Base-by-base conservation (phyloP, 192 early-diverging fungal genomes). In the Entomortierella lignicola region DNA sequence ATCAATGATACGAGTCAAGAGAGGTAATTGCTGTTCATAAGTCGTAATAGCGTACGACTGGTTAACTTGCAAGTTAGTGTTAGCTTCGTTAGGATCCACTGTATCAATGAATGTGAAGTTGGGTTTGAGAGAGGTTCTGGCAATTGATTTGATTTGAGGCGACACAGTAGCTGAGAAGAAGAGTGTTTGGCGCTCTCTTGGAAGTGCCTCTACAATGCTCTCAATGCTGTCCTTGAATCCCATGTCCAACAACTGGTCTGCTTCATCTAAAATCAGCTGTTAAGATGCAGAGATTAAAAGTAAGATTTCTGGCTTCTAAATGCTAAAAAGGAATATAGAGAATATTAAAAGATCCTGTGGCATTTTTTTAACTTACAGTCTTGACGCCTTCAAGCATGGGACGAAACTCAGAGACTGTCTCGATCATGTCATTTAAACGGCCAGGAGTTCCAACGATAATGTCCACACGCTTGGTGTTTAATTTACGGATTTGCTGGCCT, bases 361-460 rank as follows among this genome's bases (percentile, higher is more conserved):
- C 20, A 20, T 8, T 37, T 41, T 21, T 23, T 0, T 12, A 23
- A 82, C 81, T 69, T 80, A 85, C 81, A n/a, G 88, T 86, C 64
- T 88, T 85, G 53, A 87, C 67, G 34, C 75, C 71, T 25, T 87
- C 74, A 10, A 83, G 72, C 63, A 81, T 80, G 11, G 61, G 57
- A n/a, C 72, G 66, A 69, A 91, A 92, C 48, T 83, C 61, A n/a
- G 68, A 66, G 31, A 88, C 83, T 55, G 83, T 87, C 23, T 72
- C 41, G 29, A 94, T 66, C 81, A 94, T 83, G 63, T 95, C 94
- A 29, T 91, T 90, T 21, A 99, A 65, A 44, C 98, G 94, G 15
- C 98, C 98, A 0, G 98, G 98, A 2, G 98, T 99, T 41, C 93
- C 97, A 42, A 99, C 93, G 34, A 99, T 88, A 63, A 97, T 91